Evolutionary conservation across 2,329 filamentous ascomycete genomes (phyloP), one percentile per base, ranked within the genome.

Genomic region (Amphichorda felina): DNA sequence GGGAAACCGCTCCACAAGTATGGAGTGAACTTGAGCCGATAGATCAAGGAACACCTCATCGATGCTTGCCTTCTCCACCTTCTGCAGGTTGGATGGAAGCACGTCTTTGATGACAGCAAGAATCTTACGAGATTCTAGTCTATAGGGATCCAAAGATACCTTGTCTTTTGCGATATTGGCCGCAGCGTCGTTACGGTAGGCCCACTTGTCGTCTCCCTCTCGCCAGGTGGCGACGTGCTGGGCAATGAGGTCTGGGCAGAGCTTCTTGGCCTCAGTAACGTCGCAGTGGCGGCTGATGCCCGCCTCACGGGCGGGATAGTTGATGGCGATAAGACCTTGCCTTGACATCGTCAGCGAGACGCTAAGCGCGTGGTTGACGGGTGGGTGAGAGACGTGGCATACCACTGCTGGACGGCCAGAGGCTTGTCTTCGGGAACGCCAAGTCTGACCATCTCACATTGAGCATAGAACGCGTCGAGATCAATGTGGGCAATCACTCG

Each of bases 141-240:
- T 74, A 57, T 96, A 98, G 8, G 87, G 86, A 54, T 98, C 91
- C 27, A 98, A 64, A 6, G 84, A 94, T 26, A 96, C 91, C 59
- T 98, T 98, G 55, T 95, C 82, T 22, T 80, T 88, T 27, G 74
- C 76, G 46, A 95, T 91, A 47, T 85, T 78, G 49, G 72, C 74
- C 36, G 75, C 78, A 8, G 85, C 81, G 53, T 94, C 84, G 21
- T 85, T 74, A 37, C 82, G 79, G 53, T 98, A 98, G 9, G 79
- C 83, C 91, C 91, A 98, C 49, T 75, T 83, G 45, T 82, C 81
- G 42, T 95, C 85, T 0, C 89, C 89, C 54, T 94, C 88, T 48
- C 83, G 79, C 79, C 88, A 96, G 5, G 88, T 96, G 30, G 87
- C 88, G 14, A 96, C 91, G 55, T 98, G 91, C 57, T 95, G 89